Percentiles rank a stretch among this genome's conserved stretches.
Evolutionary conservation across 805 yeast species (phyloP).

Genomic region (Saturnispora sanitii): DNA sequence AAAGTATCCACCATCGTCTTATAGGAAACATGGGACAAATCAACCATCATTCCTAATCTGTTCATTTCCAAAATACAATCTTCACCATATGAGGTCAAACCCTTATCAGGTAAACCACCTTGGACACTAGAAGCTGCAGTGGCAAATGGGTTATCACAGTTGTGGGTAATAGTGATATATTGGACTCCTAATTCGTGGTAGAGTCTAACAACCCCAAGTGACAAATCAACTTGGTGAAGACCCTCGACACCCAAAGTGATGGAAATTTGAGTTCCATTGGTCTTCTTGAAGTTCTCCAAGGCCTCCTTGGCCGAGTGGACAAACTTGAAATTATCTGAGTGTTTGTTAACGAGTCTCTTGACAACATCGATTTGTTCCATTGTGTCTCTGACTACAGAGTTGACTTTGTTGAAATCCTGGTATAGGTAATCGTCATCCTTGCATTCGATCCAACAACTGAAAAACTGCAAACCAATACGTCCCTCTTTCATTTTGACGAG

Average conservation of each 20-base stretch:
- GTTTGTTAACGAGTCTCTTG: conserved; percentile 34
- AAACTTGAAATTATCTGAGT: conserved; percentile 31
- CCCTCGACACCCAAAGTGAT: conserved; percentile 47
- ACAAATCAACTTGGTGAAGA: conserved; percentile 41
- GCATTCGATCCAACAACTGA: conserved; percentile 40
- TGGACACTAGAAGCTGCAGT: conserved; percentile 41
- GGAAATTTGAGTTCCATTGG: conserved; percentile 29
- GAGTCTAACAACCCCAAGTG: conserved; percentile 39
- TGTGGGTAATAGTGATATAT: conserved; percentile 44
- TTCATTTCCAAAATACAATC: conserved; percentile 40
- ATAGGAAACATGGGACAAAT: conserved; percentile 40
- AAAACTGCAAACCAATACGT: conserved; percentile 40
- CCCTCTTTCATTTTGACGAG: conserved; percentile 34
- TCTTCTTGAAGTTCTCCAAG: conserved; percentile 22
- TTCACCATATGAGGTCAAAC: conserved; percentile 34
- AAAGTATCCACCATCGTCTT: conserved; percentile 40
- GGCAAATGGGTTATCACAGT: conserved; percentile 50
- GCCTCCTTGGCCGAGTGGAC: conserved; percentile 36
- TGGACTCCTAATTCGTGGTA: conserved; percentile 43
- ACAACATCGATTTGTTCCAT: conserved; percentile 45
- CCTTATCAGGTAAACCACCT: conserved; percentile 37
- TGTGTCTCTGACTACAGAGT: conserved; percentile 40
- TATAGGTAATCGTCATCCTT: conserved; percentile 31
- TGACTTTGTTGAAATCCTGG: conserved; percentile 36
- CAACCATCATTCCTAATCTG: conserved; percentile 45